These are phyloP conservation scores for Atalantia buxifolia DNA, from an alignment of 345 rosid genomes.

Conservation along the genomic window DNA sequence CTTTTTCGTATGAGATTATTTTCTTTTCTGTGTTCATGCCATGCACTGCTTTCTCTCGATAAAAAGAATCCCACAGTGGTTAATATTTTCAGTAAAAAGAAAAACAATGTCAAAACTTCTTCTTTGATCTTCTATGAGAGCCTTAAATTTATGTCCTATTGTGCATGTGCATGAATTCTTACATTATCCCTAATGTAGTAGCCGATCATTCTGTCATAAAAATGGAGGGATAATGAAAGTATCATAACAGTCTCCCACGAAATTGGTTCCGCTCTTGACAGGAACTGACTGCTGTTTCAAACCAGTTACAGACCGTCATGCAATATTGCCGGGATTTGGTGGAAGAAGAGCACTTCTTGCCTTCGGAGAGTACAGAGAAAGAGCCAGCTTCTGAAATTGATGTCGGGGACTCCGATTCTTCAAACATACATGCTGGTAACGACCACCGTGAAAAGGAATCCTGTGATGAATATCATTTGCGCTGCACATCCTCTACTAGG, in stretches of 20 bases:
- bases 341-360: conserved; percentile 18
- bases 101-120: background rate
- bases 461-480: background rate
- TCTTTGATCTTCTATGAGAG: background rate
- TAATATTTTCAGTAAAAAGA: no score
- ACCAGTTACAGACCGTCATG: conserved; percentile 22
- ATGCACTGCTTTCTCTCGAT: background rate
- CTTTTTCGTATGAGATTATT: background rate
- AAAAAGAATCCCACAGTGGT: no score
- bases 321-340: conserved; percentile 27
- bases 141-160: background rate
- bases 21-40: background rate
- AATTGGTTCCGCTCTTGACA: conserved; percentile 19
- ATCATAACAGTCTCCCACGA: background rate
- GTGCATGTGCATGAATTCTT: background rate
- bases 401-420: background rate
- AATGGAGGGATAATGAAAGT: background rate
- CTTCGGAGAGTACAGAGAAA: background rate
- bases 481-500: conserved; percentile 10
- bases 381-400: background rate
- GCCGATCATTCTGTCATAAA: background rate
- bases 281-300: conserved; percentile 24
- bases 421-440: conserved; percentile 1
- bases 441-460: conserved; percentile 13
- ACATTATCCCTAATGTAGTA: background rate